phyloP scores from a whole-genome alignment of 2,329 filamentous ascomycete species.

The Sporothrix brunneoviolacea region DNA sequence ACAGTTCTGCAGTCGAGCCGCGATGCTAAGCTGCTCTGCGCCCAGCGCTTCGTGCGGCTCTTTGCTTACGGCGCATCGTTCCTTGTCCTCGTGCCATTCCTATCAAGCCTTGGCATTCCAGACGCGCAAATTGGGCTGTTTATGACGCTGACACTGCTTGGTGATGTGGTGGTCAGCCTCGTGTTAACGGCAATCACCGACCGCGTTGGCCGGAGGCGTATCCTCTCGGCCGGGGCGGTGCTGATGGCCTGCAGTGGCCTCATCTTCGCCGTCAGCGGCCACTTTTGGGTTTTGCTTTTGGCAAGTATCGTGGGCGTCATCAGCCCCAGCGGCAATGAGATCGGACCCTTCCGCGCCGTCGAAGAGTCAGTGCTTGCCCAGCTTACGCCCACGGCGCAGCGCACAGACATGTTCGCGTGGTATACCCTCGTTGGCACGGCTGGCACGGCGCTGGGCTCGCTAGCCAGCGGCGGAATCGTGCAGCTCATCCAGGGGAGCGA shows the following conservation, averaged over 20 bases:
- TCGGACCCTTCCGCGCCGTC: slow-evolving; percentile 55
- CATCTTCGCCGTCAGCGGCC: slow-evolving; percentile 44
- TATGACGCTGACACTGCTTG: slow-evolving; percentile 57
- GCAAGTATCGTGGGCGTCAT: slow-evolving; percentile 57
- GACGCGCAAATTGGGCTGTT: slow-evolving; percentile 52
- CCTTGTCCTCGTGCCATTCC: slow-evolving; percentile 50
- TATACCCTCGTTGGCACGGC: slow-evolving; percentile 52
- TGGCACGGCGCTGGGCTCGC: slow-evolving; percentile 54
- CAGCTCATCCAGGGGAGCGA: slow-evolving; percentile 34
- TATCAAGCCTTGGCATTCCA: slow-evolving; percentile 43
- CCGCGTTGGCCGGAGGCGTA: slow-evolving; percentile 41
- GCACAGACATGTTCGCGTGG: slow-evolving; percentile 56
- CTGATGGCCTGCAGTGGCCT: slow-evolving; percentile 51
- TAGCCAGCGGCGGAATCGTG: slow-evolving; percentile 54
- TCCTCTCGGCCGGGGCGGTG: slow-evolving; percentile 47
- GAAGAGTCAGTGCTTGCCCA: slow-evolving; percentile 57
- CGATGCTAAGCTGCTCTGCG: slow-evolving; percentile 52
- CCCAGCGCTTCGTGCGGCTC: slow-evolving; percentile 54
- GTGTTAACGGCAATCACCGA: slow-evolving; percentile 54
- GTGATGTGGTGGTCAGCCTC: slow-evolving; percentile 54
- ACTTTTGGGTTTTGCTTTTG: slow-evolving; percentile 51
- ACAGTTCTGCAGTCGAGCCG: slow-evolving; percentile 34
- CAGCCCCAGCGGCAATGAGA: slow-evolving; percentile 58
- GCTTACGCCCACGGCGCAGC: slow-evolving; percentile 37
- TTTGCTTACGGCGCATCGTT: slow-evolving; percentile 57